Conservation (phyloP, 2,329 filamentous ascomycete species). For the Venturia aucupariae region DNA sequence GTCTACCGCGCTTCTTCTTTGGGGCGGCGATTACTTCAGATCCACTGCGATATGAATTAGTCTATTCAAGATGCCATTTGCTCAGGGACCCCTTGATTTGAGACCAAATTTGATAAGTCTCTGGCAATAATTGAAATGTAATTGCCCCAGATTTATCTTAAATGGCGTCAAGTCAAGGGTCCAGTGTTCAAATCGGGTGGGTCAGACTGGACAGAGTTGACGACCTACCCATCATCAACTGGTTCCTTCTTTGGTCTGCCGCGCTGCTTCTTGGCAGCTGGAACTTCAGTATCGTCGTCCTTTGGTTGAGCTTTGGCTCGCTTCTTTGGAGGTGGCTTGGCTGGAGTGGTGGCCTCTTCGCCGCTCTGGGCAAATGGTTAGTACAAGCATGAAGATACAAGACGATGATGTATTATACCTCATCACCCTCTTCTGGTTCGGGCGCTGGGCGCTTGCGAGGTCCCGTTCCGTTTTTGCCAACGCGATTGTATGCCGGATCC, state of each 20-base stretch:
- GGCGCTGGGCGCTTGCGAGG: slow-evolving; percentile 24
- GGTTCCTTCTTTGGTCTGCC: slow-evolving; percentile 12
- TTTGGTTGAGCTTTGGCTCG: slow-evolving; percentile 20
- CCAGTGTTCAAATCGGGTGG: background rate
- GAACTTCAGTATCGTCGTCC: slow-evolving; percentile 17
- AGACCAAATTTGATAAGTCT: background rate
- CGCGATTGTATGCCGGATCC: slow-evolving; percentile 67
- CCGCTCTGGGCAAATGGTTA: background rate
- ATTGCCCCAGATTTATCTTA: background rate
- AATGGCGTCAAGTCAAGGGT: background rate
- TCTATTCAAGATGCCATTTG: background rate
- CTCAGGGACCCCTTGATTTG: background rate
- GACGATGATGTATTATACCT: slow-evolving; percentile 15
- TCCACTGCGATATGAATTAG: background rate
- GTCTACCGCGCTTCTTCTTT: slow-evolving; percentile 18
- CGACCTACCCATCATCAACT: background rate
- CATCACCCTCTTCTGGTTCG: slow-evolving; percentile 21
- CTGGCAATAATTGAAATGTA: background rate
- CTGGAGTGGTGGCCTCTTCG: slow-evolving; percentile 17
- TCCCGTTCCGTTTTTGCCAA: slow-evolving; percentile 46
- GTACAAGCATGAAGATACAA: background rate
- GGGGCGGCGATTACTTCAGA: slow-evolving; percentile 2
- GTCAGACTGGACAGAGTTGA: background rate
- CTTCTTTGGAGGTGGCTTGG: slow-evolving; percentile 14
- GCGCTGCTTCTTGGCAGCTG: slow-evolving; percentile 14